A percentile compares a stretch with the other conserved stretches of the same genome.
Conservation (phyloP, 345 rosid species). For the Camelina neglecta region DNA sequence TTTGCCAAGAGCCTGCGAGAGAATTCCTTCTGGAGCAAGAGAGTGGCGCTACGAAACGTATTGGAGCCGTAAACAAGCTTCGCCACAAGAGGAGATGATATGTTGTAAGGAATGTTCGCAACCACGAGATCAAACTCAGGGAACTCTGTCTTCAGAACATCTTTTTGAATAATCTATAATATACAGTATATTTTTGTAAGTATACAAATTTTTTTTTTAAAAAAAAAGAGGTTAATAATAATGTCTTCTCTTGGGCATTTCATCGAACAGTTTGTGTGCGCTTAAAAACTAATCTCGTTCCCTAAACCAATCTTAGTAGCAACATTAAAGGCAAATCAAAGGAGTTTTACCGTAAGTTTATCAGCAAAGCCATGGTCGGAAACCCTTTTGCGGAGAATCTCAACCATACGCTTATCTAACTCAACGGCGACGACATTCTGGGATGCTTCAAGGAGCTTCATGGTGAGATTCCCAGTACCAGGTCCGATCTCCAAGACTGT, state of each 20-base stretch:
- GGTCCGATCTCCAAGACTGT: slow-evolving; percentile 90
- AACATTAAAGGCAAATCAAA: background rate
- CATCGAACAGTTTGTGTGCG: slow-evolving; percentile 51
- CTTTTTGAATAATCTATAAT: slow-evolving; percentile 63
- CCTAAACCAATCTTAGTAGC: background rate
- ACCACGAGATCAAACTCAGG: slow-evolving; percentile 79
- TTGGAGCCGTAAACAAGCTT: slow-evolving; percentile 75
- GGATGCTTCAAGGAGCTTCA: slow-evolving; percentile 71
- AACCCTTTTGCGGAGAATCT: slow-evolving; percentile 61
- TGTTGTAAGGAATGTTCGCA: slow-evolving; percentile 83
- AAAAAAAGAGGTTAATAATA: background rate
- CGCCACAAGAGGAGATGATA: slow-evolving; percentile 80
- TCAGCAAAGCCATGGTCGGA: slow-evolving; percentile 48
- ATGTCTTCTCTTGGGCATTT: slow-evolving; percentile 49
- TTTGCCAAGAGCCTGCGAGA: slow-evolving; percentile 75
- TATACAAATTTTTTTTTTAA: too few relatives aligned
- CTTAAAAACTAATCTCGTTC: background rate
- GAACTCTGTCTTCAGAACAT: slow-evolving; percentile 78
- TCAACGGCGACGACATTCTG: slow-evolving; percentile 71
- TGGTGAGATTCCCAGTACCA: slow-evolving; percentile 91
- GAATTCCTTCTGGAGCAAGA: slow-evolving; percentile 93
- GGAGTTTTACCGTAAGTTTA: slow-evolving; percentile 55
- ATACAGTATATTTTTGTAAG: too few relatives aligned
- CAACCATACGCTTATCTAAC: slow-evolving; percentile 82
- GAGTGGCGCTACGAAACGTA: slow-evolving; percentile 71